These are phyloP conservation scores for Fusarium chaquense DNA, from an alignment of 2,329 filamentous ascomycete species.

Conservation along the genomic window DNA sequence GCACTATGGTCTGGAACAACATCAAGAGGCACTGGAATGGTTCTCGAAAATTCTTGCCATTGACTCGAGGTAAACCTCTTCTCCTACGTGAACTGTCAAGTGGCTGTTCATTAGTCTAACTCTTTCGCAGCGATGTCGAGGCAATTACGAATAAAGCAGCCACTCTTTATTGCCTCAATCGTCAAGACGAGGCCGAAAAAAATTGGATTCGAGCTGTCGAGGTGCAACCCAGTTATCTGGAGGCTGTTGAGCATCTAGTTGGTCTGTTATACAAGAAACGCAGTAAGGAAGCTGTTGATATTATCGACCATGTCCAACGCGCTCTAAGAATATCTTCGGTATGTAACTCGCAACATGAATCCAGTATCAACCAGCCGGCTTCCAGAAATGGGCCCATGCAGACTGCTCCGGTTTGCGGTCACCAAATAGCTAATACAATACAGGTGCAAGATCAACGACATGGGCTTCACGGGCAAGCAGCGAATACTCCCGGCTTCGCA, in stretches of 20 bases:
- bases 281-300: conserved; percentile 84
- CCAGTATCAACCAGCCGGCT: conserved; percentile 5
- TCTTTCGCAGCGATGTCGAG: conserved; percentile 79
- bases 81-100: conserved; percentile 49
- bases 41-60: conserved; percentile 73
- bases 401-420: conserved; percentile 12
- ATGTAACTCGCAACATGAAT: conserved; percentile 16
- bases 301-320: conserved; percentile 87
- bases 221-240: conserved; percentile 87
- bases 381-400: conserved; percentile 23
- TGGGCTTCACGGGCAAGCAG: conserved; percentile 37
- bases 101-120: conserved; percentile 49
- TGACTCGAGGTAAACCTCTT: conserved; percentile 63
- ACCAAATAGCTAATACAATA: conserved; percentile 41
- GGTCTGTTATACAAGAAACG: conserved; percentile 87
- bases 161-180: conserved; percentile 84
- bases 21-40: conserved; percentile 80
- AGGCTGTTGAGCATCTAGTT: conserved; percentile 94
- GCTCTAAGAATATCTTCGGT: conserved; percentile 66
- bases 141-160: conserved; percentile 94
- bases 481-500: conserved; percentile 47
- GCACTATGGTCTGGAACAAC: conserved; percentile 88
- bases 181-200: conserved; percentile 84
- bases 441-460: conserved; percentile 44
- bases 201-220: conserved; percentile 89